Evolutionary conservation across 352 stramenopile genomes (phyloP).

Genomic region (Lagenidium sp.): DNA sequence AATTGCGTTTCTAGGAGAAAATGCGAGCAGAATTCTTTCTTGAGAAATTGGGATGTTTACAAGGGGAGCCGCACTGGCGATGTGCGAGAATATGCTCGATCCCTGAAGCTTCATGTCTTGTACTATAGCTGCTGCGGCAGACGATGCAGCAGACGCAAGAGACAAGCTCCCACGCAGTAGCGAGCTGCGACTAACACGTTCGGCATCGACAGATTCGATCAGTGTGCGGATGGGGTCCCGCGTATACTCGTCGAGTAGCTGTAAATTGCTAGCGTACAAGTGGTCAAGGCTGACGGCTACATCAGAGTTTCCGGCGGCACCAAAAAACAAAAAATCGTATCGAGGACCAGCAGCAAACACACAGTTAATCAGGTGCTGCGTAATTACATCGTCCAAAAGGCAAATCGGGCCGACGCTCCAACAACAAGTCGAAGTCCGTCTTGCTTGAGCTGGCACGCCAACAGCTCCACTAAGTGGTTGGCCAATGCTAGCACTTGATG

Average conservation of each 20-base stretch:
- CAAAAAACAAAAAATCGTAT: conserved; percentile 52
- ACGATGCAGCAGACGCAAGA: conserved; percentile 47
- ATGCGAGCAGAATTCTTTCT: conserved; percentile 46
- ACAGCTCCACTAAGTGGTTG: conserved; percentile 54
- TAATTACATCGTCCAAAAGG: conserved; percentile 46
- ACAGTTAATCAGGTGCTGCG: conserved; percentile 34
- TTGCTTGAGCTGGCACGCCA: conserved; percentile 42
- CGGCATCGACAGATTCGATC: conserved; percentile 62
- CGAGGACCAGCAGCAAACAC: conserved; percentile 41
- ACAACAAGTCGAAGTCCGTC: conserved; percentile 21
- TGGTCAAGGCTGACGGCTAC: conserved; percentile 40
- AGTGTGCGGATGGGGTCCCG: conserved; percentile 51
- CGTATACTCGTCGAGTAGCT: conserved; percentile 53
- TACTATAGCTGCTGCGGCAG: conserved; percentile 51
- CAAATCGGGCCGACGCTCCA: conserved; percentile 63
- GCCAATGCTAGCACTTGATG: conserved; percentile 32
- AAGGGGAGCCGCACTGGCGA: conserved; percentile 36
- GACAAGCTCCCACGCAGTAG: conserved; percentile 38
- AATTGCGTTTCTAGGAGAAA: conserved; percentile 27
- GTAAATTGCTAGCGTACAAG: conserved; percentile 31
- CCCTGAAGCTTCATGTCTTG: conserved; percentile 50
- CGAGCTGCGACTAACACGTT: conserved; percentile 36
- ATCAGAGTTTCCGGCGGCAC: conserved; percentile 35
- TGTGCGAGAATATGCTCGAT: conserved; percentile 38
- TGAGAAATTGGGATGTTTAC: conserved; percentile 35